A percentile compares a stretch with the other conserved stretches of the same genome.
Evolutionary conservation across 306 rosid genomes (phyloP).

Genomic region (Acmispon strigosus): DNA sequence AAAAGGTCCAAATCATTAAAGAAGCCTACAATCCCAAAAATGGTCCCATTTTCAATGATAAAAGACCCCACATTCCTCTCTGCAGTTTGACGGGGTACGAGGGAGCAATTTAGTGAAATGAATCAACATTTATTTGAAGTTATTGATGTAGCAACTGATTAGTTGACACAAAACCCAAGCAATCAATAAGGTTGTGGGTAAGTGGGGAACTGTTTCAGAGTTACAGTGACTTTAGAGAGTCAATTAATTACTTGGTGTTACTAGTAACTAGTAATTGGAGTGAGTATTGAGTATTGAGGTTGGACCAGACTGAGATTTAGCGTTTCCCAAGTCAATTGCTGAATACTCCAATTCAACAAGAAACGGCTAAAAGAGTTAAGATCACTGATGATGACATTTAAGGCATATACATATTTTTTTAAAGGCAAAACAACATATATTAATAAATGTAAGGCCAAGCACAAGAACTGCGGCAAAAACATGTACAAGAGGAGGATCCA

Average conservation of each 20-base stretch:
- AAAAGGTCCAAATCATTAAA: too few species aligned
- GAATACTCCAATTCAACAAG: constrained; percentile 26
- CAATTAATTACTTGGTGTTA: background rate
- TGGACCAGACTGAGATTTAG: constrained; percentile 25
- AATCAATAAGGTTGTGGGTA: background rate
- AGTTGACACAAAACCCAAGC: background rate
- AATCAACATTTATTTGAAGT: background rate
- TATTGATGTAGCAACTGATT: constrained; percentile 16
- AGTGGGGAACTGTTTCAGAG: constrained; percentile 1
- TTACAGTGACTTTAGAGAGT: background rate
- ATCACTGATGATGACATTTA: background rate
- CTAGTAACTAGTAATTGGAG: background rate
- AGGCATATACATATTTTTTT: too few species aligned
- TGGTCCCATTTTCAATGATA: constrained; percentile 3
- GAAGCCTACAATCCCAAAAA: too few species aligned
- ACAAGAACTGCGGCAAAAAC: too few species aligned
- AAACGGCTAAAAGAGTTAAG: background rate
- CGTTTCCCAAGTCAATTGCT: constrained; percentile 19
- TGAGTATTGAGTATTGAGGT: constrained; percentile 9
- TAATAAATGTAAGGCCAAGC: too few species aligned
- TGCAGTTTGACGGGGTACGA: background rate
- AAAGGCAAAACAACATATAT: too few species aligned
- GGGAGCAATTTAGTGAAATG: constrained; percentile 18
- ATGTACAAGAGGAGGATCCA: too few species aligned
- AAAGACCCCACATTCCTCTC: background rate